These are phyloP conservation scores for Aspergillus phoenicis DNA, from an alignment of 2,329 filamentous ascomycete species.

Conservation along the genomic window DNA sequence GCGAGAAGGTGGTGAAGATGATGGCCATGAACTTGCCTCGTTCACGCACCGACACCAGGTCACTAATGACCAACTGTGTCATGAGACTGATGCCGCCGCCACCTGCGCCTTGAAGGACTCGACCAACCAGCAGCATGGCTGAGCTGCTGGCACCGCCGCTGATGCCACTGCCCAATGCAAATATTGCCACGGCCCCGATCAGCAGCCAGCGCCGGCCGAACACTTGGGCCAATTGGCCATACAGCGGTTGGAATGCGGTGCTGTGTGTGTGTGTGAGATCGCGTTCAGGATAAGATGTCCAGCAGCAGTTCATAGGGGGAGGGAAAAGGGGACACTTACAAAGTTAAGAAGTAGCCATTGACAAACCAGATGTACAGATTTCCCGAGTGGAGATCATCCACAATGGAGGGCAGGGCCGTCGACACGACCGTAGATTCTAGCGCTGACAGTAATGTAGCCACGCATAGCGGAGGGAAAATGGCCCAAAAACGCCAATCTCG, in stretches of 20 bases:
- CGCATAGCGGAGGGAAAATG: background rate
- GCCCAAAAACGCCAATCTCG: background rate
- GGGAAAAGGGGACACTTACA: background rate
- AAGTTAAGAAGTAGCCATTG: background rate
- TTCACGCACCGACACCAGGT: slow-evolving; percentile 48
- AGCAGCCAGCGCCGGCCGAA: slow-evolving; percentile 53
- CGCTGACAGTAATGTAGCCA: slow-evolving; percentile 16
- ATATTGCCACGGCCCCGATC: slow-evolving; percentile 49
- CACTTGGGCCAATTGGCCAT: slow-evolving; percentile 55
- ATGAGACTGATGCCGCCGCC: slow-evolving; percentile 48
- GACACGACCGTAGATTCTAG: slow-evolving; percentile 45
- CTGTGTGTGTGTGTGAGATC: no score
- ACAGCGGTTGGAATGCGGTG: slow-evolving; percentile 47
- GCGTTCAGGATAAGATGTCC: no score
- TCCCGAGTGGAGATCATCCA: slow-evolving; percentile 32
- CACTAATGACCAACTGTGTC: slow-evolving; percentile 51
- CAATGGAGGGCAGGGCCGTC: slow-evolving; percentile 47
- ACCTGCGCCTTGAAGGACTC: slow-evolving; percentile 58
- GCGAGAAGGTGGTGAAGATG: slow-evolving; percentile 22
- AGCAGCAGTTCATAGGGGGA: no score
- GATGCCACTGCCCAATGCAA: slow-evolving; percentile 57
- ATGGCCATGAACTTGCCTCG: slow-evolving; percentile 31
- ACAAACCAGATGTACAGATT: slow-evolving; percentile 11
- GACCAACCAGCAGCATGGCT: slow-evolving; percentile 55
- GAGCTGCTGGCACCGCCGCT: slow-evolving; percentile 51